Evolutionary conservation across 2,329 filamentous ascomycete species (phyloP).

Genomic region (Tricladium varicosporioides): DNA sequence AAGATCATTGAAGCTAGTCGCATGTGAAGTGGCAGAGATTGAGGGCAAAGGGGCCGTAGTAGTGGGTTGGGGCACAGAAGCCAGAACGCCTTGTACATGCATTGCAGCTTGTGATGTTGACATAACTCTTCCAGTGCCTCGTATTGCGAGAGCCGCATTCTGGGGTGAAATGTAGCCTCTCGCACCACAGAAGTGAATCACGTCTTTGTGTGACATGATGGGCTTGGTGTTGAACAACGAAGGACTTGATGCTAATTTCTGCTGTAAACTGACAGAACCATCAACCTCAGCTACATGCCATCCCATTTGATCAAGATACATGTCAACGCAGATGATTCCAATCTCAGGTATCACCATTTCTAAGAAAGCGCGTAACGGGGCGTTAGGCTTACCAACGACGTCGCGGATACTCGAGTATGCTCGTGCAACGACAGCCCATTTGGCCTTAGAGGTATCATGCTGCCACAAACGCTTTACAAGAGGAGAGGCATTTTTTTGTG

Average conservation of each 20-base stretch:
- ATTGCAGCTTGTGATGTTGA: not conserved
- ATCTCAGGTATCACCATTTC: constrained; percentile 13
- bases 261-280: constrained; percentile 8
- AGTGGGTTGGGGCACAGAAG: not conserved
- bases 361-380: constrained; percentile 1
- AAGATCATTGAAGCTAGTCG: not conserved
- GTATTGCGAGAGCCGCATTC: not conserved
- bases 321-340: constrained; percentile 14
- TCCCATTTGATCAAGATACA: constrained; percentile 18
- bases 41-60: not conserved
- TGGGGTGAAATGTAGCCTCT: constrained; percentile 15
- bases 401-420: constrained; percentile 13
- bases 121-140: not conserved
- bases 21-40: not conserved
- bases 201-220: constrained; percentile 19
- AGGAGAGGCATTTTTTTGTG: constrained; percentile 10
- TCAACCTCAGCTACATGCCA: constrained; percentile 8
- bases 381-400: not conserved
- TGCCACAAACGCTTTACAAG: constrained; percentile 8
- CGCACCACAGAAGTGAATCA: constrained; percentile 20
- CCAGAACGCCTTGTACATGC: not conserved
- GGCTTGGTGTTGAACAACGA: not conserved
- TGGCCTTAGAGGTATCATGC: constrained; percentile 11
- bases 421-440: constrained; percentile 11
- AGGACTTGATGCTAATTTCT: not conserved